These are phyloP conservation scores for Penicillium sp. DNA, from an alignment of 2,329 filamentous ascomycete genomes.

Conservation along the genomic window DNA sequence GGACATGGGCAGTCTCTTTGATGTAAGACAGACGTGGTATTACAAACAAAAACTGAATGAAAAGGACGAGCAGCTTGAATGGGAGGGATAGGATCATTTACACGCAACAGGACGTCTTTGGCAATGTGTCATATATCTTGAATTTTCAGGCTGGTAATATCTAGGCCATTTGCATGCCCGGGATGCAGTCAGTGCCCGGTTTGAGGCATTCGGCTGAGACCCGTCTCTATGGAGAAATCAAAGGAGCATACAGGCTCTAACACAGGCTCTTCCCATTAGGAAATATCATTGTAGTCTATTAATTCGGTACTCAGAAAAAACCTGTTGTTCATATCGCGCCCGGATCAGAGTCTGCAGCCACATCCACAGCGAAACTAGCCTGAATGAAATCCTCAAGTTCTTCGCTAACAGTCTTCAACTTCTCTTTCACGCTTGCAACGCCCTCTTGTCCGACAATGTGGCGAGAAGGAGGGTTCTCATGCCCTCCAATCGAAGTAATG, in stretches of 20 bases:
- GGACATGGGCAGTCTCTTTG: conserved; percentile 45
- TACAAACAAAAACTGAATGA: conserved; percentile 14
- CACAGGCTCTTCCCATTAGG: background rate
- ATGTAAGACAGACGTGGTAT: conserved; percentile 42
- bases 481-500: conserved; percentile 83
- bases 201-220: background rate
- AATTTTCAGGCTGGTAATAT: background rate
- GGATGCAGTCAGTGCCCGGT: background rate
- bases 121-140: background rate
- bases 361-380: conserved; percentile 76
- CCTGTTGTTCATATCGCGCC: conserved; percentile 3
- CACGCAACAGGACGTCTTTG: background rate
- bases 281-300: background rate
- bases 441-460: conserved; percentile 93
- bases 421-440: conserved; percentile 83
- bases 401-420: conserved; percentile 91
- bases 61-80: background rate
- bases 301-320: conserved; percentile 10
- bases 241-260: background rate
- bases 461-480: conserved; percentile 89
- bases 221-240: background rate
- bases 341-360: conserved; percentile 32
- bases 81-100: background rate
- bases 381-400: conserved; percentile 96
- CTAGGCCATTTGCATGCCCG: background rate